Evolutionary conservation across 768 basidiomycete genomes (phyloP).

Genomic region (Pisolithus tinctorius): DNA sequence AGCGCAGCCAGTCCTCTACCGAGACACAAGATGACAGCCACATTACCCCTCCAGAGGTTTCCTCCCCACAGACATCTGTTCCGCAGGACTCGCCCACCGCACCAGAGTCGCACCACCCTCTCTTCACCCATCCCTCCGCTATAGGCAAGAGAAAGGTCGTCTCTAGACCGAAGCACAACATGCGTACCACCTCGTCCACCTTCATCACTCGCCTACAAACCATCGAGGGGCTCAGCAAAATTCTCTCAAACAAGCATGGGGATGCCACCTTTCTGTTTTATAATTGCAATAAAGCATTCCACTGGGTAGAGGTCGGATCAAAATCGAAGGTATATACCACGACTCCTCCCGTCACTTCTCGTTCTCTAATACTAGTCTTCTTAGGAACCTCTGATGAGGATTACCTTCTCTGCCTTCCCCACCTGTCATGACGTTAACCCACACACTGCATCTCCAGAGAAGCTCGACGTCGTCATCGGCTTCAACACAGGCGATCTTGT

Average conservation of each 20-base stretch:
- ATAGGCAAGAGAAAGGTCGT: constrained; percentile 55
- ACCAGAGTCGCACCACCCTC: constrained; percentile 32
- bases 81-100: constrained; percentile 23
- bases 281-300: constrained; percentile 75
- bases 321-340: constrained; percentile 74
- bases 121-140: constrained; percentile 52
- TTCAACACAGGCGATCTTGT: constrained; percentile 93
- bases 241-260: constrained; percentile 72
- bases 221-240: constrained; percentile 67
- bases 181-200: constrained; percentile 85
- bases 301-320: constrained; percentile 83
- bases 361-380: constrained; percentile 4
- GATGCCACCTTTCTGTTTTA: constrained; percentile 84
- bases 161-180: constrained; percentile 82
- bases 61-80: constrained; percentile 27
- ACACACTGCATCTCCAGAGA: constrained; percentile 68
- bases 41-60: constrained; percentile 34
- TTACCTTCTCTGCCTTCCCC: constrained; percentile 81
- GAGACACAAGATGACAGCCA: constrained; percentile 62
- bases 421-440: constrained; percentile 89
- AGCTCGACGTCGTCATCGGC: constrained; percentile 85
- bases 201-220: constrained; percentile 87
- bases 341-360: not conserved
- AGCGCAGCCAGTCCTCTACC: constrained; percentile 74
- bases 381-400: constrained; percentile 80